These are phyloP conservation scores for Botryosphaeria dothidea DNA, from an alignment of 2,329 filamentous ascomycete species.

Conservation along the genomic window DNA sequence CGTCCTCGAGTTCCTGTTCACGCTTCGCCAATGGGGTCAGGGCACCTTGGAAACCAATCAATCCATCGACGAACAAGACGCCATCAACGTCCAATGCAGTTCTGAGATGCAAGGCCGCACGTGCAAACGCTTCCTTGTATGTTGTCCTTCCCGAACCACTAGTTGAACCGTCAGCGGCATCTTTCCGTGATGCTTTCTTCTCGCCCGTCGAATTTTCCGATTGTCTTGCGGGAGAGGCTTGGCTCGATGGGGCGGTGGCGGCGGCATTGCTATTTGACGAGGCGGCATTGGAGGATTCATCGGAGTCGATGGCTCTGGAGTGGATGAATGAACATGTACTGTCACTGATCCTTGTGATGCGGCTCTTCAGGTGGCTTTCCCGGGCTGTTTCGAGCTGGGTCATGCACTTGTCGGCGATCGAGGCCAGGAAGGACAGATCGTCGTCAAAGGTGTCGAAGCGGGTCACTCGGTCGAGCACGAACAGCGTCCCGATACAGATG, in stretches of 20 bases:
- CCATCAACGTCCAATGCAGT: constrained; percentile 20
- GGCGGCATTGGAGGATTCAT: background rate
- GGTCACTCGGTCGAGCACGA: constrained; percentile 17
- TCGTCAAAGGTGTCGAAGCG: background rate
- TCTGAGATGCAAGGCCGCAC: constrained; percentile 22
- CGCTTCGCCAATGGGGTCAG: constrained; percentile 21
- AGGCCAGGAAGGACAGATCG: constrained; percentile 18
- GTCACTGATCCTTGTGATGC: constrained; percentile 11
- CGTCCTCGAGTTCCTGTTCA: constrained; percentile 22
- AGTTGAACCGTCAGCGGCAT: background rate
- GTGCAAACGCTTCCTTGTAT: constrained; percentile 24
- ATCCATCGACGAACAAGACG: constrained; percentile 23
- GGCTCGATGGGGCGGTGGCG: background rate
- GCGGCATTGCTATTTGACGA: background rate
- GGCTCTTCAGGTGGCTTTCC: constrained; percentile 18
- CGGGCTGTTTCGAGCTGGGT: constrained; percentile 21
- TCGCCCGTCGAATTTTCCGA: background rate
- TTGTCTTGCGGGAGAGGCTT: background rate
- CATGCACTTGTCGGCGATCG: constrained; percentile 21
- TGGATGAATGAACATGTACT: constrained; percentile 13
- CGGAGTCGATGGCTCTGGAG: background rate
- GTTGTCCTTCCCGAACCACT: constrained; percentile 15
- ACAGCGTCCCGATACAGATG: constrained; percentile 23
- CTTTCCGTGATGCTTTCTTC: background rate
- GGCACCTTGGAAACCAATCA: constrained; percentile 24